These are phyloP conservation scores for Penicillium malachiteum DNA, from an alignment of 495 filamentous ascomycete genomes.

Conservation along the genomic window DNA sequence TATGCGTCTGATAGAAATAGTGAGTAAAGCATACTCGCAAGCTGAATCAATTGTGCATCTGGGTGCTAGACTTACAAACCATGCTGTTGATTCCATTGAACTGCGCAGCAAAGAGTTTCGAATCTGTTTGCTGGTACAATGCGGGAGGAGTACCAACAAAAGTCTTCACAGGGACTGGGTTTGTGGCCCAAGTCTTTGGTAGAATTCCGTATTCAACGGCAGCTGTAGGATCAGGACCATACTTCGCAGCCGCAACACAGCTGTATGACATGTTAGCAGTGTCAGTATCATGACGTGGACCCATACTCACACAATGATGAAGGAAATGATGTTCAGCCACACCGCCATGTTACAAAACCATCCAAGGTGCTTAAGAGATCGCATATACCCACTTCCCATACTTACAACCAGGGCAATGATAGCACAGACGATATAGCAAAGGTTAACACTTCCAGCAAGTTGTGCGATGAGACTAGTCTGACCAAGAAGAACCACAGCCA, in stretches of 20 bases:
- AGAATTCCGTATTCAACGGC: constrained; percentile 17
- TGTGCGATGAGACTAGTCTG: constrained; percentile 43
- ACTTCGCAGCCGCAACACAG: constrained; percentile 50
- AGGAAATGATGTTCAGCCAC: constrained; percentile 28
- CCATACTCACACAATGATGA: constrained; percentile 21
- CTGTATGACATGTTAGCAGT: constrained; percentile 19
- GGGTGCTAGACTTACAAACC: constrained; percentile 15
- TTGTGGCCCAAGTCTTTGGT: constrained; percentile 9
- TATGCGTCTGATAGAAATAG: constrained; percentile 47
- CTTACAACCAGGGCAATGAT: constrained; percentile 48
- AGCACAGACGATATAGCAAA: constrained; percentile 53
- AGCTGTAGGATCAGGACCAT: constrained; percentile 40
- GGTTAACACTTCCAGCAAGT: constrained; percentile 20
- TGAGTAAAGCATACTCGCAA: neutral
- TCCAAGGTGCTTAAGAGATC: constrained; percentile 23
- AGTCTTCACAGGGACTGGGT: constrained; percentile 17
- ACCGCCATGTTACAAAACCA: constrained; percentile 26
- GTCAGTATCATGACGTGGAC: no score
- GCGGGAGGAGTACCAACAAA: constrained; percentile 13
- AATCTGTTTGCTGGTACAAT: constrained; percentile 17
- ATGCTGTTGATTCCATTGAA: constrained; percentile 23
- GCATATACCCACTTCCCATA: constrained; percentile 47
- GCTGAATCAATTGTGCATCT: neutral
- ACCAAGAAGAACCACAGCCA: constrained; percentile 53
- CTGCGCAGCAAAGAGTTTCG: constrained; percentile 14